Percentiles rank a stretch among this genome's conserved stretches.
Evolutionary conservation across 2,329 filamentous ascomycete genomes (phyloP).

Genomic region (Truncatella angustata): DNA sequence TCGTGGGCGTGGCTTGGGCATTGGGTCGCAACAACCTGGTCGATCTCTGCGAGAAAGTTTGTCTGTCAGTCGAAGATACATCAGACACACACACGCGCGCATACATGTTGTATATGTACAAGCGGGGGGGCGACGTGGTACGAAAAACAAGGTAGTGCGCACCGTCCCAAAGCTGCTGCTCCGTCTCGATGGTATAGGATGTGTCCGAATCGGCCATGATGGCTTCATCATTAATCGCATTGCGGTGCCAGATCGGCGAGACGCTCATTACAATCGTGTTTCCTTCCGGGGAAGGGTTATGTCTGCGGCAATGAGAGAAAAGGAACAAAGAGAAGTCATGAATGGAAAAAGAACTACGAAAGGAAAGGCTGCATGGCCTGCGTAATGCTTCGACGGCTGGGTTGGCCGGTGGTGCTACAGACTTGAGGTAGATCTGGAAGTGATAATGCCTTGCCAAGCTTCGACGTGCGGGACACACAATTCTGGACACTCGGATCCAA

Average conservation of each 20-base stretch:
- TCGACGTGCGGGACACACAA: background rate
- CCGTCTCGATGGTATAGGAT: conserved; percentile 68
- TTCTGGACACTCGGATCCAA: background rate
- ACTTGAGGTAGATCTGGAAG: background rate
- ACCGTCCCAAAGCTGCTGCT: conserved; percentile 91
- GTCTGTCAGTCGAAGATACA: background rate
- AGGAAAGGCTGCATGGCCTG: no score
- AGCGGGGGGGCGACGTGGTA: background rate
- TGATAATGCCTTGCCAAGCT: background rate
- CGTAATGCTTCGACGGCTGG: background rate
- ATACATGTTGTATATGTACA: background rate
- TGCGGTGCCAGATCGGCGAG: background rate
- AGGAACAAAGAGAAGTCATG: no score
- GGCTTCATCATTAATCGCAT: background rate
- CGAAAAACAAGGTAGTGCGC: conserved; percentile 29
- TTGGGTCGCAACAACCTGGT: conserved; percentile 41
- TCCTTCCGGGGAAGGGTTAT: no score
- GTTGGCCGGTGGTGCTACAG: background rate
- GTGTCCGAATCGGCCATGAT: conserved; percentile 63
- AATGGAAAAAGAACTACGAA: no score
- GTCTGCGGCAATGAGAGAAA: no score
- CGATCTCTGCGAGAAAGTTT: conserved; percentile 39
- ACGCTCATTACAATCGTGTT: background rate
- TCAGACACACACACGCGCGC: no score
- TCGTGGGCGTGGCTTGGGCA: conserved; percentile 49